Evolutionary conservation across 2,329 filamentous ascomycete genomes (phyloP), one percentile per base, ranked within the genome.

Genomic region (Arthrobotrys conoides): DNA sequence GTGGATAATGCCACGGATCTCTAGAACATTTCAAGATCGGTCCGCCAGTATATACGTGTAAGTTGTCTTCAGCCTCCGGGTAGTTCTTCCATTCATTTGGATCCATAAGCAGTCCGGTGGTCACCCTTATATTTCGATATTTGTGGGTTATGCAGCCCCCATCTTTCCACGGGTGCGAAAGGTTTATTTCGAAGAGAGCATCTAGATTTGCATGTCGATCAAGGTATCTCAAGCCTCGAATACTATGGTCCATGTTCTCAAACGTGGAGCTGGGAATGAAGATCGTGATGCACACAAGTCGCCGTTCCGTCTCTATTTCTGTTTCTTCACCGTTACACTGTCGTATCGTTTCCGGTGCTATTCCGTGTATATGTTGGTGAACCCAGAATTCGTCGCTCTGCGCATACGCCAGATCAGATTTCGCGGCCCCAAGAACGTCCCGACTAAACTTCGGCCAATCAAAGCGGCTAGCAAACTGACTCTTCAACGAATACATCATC

Each of bases 361-460:
- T 4, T 2, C 55, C 55, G 33, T 61, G 55, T 24, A 61, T n/a
- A 44, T 61, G 55, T n/a, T 24, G 18, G 16, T 61, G 55, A 24
- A 61, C 36, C 55, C 55, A 61, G 22, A 61, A 61, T 33, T 61
- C 55, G n/a, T 61, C 55, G n/a, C 33, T n/a, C n/a, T 41, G 1
- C 36, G 36, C n/a, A n/a, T n/a, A n/a, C 10, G n/a, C 33, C 36
- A 14, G 41, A 12, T 30, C 27, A 30, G 27, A 6, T 30, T 3
- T 6, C 18, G n/a, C n/a, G 8, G 14, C 5, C n/a, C n/a, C n/a
- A 2, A 9, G 36, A 16, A 61, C 55, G 6, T 61, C 36, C 2
- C 20, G 55, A 1, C 8, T 10, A 4, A 61, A 3, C 12, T 5
- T 4, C 16, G 1, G 2, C 55, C 55, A 61, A 16, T 61, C 55